phyloP scores from a whole-genome alignment of 371 early-diverging fungal species.

The Mortierella sp. region DNA sequence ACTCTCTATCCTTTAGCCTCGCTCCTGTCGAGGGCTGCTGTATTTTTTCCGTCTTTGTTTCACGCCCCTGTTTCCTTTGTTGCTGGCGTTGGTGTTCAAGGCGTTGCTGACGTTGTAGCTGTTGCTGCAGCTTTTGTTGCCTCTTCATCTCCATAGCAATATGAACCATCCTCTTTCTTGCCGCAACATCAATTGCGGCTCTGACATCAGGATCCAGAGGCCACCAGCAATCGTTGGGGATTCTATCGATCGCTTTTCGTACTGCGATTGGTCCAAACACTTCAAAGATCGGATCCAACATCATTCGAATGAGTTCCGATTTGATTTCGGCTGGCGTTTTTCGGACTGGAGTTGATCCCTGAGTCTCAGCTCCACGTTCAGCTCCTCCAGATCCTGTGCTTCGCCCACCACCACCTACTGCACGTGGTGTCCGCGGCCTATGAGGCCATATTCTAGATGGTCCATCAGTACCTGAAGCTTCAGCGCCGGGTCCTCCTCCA shows the following conservation, averaged over 20 bases:
- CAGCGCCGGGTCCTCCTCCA: no score
- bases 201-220: slow-evolving; percentile 41
- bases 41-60: background rate
- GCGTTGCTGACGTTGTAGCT: background rate
- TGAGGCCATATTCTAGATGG: background rate
- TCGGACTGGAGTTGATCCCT: no score
- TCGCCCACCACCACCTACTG: background rate
- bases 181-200: slow-evolving; percentile 23
- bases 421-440: no score
- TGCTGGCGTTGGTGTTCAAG: slow-evolving; percentile 6
- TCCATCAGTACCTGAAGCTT: background rate
- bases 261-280: slow-evolving; percentile 34
- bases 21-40: no score
- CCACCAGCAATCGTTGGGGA: slow-evolving; percentile 50
- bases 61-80: background rate
- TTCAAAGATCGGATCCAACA: slow-evolving; percentile 33
- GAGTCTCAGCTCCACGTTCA: background rate
- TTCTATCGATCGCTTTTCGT: slow-evolving; percentile 32
- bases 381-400: background rate
- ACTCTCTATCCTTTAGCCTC: no score
- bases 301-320: slow-evolving; percentile 15
- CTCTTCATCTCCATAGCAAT: slow-evolving; percentile 8
- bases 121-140: slow-evolving; percentile 10
- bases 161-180: slow-evolving; percentile 30
- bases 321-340: slow-evolving; percentile 19